Base-by-base conservation (phyloP, 2,329 filamentous ascomycete species). In the Fusarium lyarnte region DNA sequence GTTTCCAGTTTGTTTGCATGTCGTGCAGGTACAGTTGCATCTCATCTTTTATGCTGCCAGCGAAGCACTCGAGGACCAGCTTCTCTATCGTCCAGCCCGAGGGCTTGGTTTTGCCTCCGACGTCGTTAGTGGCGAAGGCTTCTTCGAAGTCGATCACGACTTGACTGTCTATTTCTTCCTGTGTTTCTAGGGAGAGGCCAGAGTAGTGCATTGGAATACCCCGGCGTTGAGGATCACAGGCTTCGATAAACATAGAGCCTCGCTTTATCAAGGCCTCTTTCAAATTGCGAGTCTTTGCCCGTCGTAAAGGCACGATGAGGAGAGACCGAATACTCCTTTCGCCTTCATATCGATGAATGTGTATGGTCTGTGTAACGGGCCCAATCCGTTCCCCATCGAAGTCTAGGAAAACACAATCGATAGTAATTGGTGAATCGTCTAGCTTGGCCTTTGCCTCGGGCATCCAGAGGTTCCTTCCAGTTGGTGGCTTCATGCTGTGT, bases 41-140 rank as follows among this genome's bases (percentile, higher is more conserved):
- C 0, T 45, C 53, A 3, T 57, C 53, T 4, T 57, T 57, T 2
- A 57, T 31, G 0, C 3, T 7, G 1, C 1, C 0, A 9, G 53
- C 53, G 6, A 57, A 57, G 2, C 12, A 5, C 2, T 57, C 53
- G n/a, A 57, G 39, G 8, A 57, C 29, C 3, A 57, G 39, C 17
- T 45, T 57, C 3, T 57, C 53, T 0, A 57, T 6, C 1, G 42
- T 58, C 23, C 19, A 29, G 6, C 33, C 42, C 0, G 35, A 39
- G 0, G 51, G 31, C 6, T 38, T 38, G 3, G 14, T 38, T 31
- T 11, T 29, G 5, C 25, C 31, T 21, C 41, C 42, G 13, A 19
- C 8, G 8, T 58, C 42, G 25, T 49, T 49, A 4, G 11, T 4
- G 7, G 42, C 33, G 21, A 51, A 38, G 0, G 55, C 42, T 5